Evolutionary conservation across 1,284 basidiomycete genomes (phyloP), one percentile per base, ranked within the genome.

Genomic region (Trichosporon sp.): DNA sequence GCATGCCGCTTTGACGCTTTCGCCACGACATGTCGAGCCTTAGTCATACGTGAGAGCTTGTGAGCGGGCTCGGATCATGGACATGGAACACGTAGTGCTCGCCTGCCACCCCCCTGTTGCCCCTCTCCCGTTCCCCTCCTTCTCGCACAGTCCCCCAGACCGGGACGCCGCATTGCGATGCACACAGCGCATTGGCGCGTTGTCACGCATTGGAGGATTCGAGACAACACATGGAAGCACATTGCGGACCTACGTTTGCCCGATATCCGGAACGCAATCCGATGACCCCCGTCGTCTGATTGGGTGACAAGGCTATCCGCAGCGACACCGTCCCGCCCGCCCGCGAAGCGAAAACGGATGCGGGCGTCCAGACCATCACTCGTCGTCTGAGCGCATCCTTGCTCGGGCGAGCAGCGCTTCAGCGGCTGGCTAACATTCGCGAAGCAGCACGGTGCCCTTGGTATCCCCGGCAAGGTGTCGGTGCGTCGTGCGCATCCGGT

Each of bases 191-290:
- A 54, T 19, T 8, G 46, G 46, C 46, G 51, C 19, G 26, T 26
- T 26, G 26, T 26, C 26, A 26, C 26, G 26, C 26, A 54, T 21
- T 21, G 51, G 51, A 2, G 19, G 16, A 54, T 26, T 61, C 35
- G 35, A 37, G 31, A 31, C 59, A n/a, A 7, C 19, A 54, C 51
- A 54, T 10, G 19, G 19, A 54, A 26, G 51, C 51, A n/a, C 19
- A 63, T 14, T 63, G 59, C 59, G 31, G 59, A 35, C 12, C 31
- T 37, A 35, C 59, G 59, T 63, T 63, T n/a, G 59, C 59, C 59
- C 59, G 59, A 63, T 63, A 63, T 63, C 59, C 59, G 59, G 59
- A n/a, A 14, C 35, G 12, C 38, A 26, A 40, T 40, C 2, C 10
- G 16, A 11, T 37, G 26, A 2, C 26, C 26, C 56, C 16, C 21